Evolutionary conservation across 1,139 yeast species (phyloP), one percentile per base, ranked within the genome.

Genomic region (Suhomyces guaymorum): DNA sequence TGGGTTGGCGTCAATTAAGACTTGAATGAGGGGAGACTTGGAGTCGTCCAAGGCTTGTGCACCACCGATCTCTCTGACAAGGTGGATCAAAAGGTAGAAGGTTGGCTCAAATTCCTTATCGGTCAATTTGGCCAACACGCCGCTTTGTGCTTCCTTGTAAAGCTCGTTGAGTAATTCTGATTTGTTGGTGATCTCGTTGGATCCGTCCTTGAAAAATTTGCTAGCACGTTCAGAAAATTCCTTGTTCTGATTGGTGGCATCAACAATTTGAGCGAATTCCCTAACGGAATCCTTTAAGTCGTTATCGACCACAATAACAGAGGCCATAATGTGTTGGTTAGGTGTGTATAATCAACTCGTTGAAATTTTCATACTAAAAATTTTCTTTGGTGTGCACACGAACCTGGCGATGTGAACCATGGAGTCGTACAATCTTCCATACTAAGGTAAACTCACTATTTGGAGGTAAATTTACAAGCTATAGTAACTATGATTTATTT

Each of bases 51-150:
- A 59, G 15, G 60, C 60, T 19, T 47, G 43, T 28, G 55, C 61
- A 26, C 58, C 49, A 24, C 58, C 44, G 42, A 61, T 55, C 42
- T 63, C 58, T 17, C 52, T 48, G 37, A 66, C 55, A 32, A 70
- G 56, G 49, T 68, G 63, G 30, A 66, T 52, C 41, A 67, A 56
- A 49, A 71, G 61, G 49, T 70, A 67, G 55, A 69, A 65, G 13
- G 73, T 56, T 11, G 75, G 69, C 49, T 70, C 75, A 40, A 70
- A 69, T 42, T 70, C 76, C 46, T 61, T 66, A 46, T 70, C 75
- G 28, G 65, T 55, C 46, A 70, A 62, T 46, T 62, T 59, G 33
- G 56, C 47, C 43, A 70, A 60, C 22, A 44, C 54, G 15, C 55
- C 55, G 16, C 35, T 34, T 15, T 36, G 33, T n/a, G 48, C 43